Percentiles rank a stretch among this genome's conserved stretches.
Conservation (phyloP, 2,329 filamentous ascomycete genomes). For the Fusarium torreyae region DNA sequence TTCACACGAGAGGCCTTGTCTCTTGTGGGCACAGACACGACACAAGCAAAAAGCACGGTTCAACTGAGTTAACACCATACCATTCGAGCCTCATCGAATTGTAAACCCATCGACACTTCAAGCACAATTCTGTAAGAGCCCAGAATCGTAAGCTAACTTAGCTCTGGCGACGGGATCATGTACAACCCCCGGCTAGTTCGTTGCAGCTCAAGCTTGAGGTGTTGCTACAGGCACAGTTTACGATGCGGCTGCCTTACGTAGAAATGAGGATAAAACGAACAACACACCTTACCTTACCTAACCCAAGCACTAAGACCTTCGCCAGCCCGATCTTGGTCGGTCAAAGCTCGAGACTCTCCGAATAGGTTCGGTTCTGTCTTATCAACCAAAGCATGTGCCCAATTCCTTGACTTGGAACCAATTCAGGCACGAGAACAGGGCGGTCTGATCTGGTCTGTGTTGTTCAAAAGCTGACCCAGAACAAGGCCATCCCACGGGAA, state of each 20-base stretch:
- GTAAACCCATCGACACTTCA: neutral
- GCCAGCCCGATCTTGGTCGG: slow-evolving; percentile 8
- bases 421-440: slow-evolving; percentile 37
- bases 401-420: slow-evolving; percentile 1
- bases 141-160: slow-evolving; percentile 39
- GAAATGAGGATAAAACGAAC: slow-evolving; percentile 16
- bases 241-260: slow-evolving; percentile 30
- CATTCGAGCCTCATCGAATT: neutral
- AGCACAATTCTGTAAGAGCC: slow-evolving; percentile 23
- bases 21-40: slow-evolving; percentile 5
- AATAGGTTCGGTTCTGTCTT: neutral
- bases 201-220: slow-evolving; percentile 15
- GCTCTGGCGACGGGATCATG: slow-evolving; percentile 3
- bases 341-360: slow-evolving; percentile 10
- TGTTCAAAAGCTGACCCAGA: neutral
- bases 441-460: slow-evolving; percentile 23
- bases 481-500: slow-evolving; percentile 37
- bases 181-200: slow-evolving; percentile 12
- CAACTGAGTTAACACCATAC: no score
- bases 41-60: neutral
- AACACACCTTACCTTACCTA: slow-evolving; percentile 26
- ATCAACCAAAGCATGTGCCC: slow-evolving; percentile 7
- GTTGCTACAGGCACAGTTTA: neutral
- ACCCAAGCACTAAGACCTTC: slow-evolving; percentile 6
- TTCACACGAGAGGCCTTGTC: slow-evolving; percentile 12